A percentile compares a stretch with the other conserved stretches of the same genome.
Evolutionary conservation across 805 yeast genomes (phyloP).

Genomic region (Schwanniomyces occidentalis): DNA sequence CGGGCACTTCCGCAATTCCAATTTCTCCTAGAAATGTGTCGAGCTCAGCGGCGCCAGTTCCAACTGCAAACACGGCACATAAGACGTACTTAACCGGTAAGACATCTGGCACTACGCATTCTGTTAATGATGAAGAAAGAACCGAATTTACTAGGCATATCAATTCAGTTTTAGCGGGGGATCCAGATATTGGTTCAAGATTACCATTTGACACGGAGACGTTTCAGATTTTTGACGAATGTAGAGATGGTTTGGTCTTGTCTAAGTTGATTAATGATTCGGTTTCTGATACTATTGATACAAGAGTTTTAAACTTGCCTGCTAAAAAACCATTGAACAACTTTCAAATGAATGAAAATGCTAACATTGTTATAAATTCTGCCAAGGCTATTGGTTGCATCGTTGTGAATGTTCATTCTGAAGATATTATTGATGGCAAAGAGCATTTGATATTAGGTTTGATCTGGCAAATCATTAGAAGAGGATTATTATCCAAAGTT

Average conservation of each 20-base stretch:
- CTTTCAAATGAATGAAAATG: slow-evolving; percentile 95
- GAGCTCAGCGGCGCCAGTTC: slow-evolving; percentile 35
- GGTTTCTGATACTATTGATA: slow-evolving; percentile 97
- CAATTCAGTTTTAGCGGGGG: slow-evolving; percentile 88
- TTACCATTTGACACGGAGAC: slow-evolving; percentile 91
- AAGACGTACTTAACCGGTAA: slow-evolving; percentile 82
- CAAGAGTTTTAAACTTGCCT: slow-evolving; percentile 92
- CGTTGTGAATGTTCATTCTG: slow-evolving; percentile 96
- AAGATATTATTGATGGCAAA: slow-evolving; percentile 91
- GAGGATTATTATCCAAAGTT: slow-evolving; percentile 91
- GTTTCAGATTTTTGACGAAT: slow-evolving; percentile 95
- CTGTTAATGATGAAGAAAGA: slow-evolving; percentile 96
- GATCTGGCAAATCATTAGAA: slow-evolving; percentile 96
- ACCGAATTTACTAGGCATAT: slow-evolving; percentile 95
- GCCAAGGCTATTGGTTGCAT: slow-evolving; percentile 99
- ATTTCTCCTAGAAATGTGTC: slow-evolving; percentile 21
- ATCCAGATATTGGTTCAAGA: slow-evolving; percentile 76
- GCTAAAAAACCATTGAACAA: slow-evolving; percentile 83
- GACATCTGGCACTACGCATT: slow-evolving; percentile 91
- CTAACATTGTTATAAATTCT: slow-evolving; percentile 95
- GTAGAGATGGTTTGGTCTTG: slow-evolving; percentile 90
- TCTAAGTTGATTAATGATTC: slow-evolving; percentile 95
- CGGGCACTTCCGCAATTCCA: slow-evolving; percentile 9
- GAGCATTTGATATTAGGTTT: slow-evolving; percentile 89
- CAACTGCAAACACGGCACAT: slow-evolving; percentile 50